Evolutionary conservation across 2,329 filamentous ascomycete genomes (phyloP), one percentile per base, ranked within the genome.

Genomic region (Fusarium sp.): DNA sequence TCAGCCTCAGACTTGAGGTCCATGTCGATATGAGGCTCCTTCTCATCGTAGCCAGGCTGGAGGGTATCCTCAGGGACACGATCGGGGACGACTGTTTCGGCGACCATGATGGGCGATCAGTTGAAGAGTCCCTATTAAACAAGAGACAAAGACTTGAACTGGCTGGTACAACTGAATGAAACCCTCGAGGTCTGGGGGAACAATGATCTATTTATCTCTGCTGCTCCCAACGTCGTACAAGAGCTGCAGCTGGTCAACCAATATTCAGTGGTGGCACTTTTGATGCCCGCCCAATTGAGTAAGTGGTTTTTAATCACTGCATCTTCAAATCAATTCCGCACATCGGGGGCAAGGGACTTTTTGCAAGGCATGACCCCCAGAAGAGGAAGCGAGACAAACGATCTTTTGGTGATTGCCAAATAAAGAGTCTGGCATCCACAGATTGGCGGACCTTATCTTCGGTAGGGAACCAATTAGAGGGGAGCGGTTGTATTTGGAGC

Each of bases 1-100:
- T 67, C 61, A 1, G 72, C 62, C 20, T 79, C 76, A 4, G 75
- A 75, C 74, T 80, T 80, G 67, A 72, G 49, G 56, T 77, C 74
- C 41, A 70, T 61, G 11, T 78, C 76, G 46, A 73, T 60, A 36
- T 67, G 64, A 54, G 67, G 60, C 54, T 66, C 58, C 68, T 79
- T 76, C 64, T 80, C 77, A 44, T 75, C 68, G 42, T 75, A 68
- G 22, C 64, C 44, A 49, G 68, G 69, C 55, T 72, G 69, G 36
- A 72, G 63, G 17, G 61, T n/a, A 29, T 70, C 70, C 29, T 47
- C 70, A 5, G 70, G 70, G 42, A 68, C 46, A 49, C 66, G 70
- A 12, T 69, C 70, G 10, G 65, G 65, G 50, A 73, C 56, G 44
- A 54, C 64, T 38, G 70, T 64, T 70, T 73, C 70, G 70, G 53